phyloP scores from a whole-genome alignment of 2,329 filamentous ascomycete genomes.

The Knufia fluminis region DNA sequence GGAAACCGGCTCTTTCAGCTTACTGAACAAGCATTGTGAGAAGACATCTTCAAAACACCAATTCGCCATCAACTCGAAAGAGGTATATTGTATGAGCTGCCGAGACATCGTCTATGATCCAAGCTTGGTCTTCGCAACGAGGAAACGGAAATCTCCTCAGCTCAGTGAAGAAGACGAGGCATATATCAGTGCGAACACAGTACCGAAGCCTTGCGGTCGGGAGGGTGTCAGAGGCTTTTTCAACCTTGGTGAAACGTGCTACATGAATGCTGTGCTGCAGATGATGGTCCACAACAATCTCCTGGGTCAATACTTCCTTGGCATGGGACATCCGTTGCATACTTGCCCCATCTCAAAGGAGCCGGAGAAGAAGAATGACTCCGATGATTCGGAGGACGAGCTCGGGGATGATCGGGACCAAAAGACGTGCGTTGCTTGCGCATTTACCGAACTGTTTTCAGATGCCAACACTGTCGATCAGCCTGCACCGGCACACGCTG shows the following conservation, averaged over 20 bases:
- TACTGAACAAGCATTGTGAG: slow-evolving; percentile 19
- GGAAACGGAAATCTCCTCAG: slow-evolving; percentile 31
- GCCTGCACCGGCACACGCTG: slow-evolving; percentile 81
- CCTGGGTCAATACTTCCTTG: slow-evolving; percentile 82
- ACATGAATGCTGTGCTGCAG: slow-evolving; percentile 93
- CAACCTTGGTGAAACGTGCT: slow-evolving; percentile 97
- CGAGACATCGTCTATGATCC: slow-evolving; percentile 22
- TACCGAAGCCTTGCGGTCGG: slow-evolving; percentile 66
- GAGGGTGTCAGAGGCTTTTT: slow-evolving; percentile 86
- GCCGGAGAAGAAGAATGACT: slow-evolving; percentile 22
- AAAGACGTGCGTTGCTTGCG: slow-evolving; percentile 49
- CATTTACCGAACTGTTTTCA: slow-evolving; percentile 53
- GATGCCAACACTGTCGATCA: slow-evolving; percentile 54
- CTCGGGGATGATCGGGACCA: slow-evolving; percentile 17
- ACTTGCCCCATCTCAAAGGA: slow-evolving; percentile 52
- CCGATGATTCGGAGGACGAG: slow-evolving; percentile 21
- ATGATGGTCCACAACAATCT: slow-evolving; percentile 89
- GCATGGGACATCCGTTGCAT: slow-evolving; percentile 72
- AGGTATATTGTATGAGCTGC: slow-evolving; percentile 20
- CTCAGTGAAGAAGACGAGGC: slow-evolving; percentile 51
- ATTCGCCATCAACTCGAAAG: slow-evolving; percentile 18
- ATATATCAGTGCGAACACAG: slow-evolving; percentile 20
- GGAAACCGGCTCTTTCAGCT: slow-evolving; percentile 14
- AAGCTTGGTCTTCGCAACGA: slow-evolving; percentile 14
- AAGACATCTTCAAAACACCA: slow-evolving; percentile 17